Conservation (phyloP, 2,329 filamentous ascomycete species). For the Fusarium musae region DNA sequence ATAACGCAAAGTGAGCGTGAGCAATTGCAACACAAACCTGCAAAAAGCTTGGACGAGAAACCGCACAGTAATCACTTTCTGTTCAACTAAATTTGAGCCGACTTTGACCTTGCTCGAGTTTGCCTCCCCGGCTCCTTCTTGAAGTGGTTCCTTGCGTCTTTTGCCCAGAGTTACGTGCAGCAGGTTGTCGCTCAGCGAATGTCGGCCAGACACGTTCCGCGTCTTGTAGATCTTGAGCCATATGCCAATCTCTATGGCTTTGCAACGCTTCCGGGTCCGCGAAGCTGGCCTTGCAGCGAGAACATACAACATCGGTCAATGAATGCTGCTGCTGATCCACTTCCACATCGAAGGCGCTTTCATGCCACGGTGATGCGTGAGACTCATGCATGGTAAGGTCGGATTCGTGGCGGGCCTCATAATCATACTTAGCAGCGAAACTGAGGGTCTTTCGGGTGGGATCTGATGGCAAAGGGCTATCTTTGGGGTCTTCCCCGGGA, state of each 20-base stretch:
- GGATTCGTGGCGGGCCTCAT: slow-evolving; percentile 34
- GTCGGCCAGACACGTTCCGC: slow-evolving; percentile 63
- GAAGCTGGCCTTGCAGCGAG: slow-evolving; percentile 73
- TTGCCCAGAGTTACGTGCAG: slow-evolving; percentile 46
- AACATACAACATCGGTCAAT: slow-evolving; percentile 62
- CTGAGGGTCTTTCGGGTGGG: slow-evolving; percentile 17
- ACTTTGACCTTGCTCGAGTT: slow-evolving; percentile 68
- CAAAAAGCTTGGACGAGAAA: background rate
- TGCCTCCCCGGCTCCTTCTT: slow-evolving; percentile 54
- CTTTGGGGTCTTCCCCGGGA: background rate
- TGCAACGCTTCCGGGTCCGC: slow-evolving; percentile 67
- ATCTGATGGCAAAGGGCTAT: slow-evolving; percentile 5
- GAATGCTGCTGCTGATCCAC: slow-evolving; percentile 44
- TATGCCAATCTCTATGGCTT: slow-evolving; percentile 94
- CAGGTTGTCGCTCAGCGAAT: slow-evolving; percentile 54
- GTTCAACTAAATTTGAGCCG: slow-evolving; percentile 68
- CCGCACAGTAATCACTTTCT: background rate
- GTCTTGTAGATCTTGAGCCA: slow-evolving; percentile 85
- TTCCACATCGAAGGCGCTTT: slow-evolving; percentile 31
- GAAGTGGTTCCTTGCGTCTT: slow-evolving; percentile 51
- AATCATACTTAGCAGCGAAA: slow-evolving; percentile 7
- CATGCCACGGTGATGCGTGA: slow-evolving; percentile 17
- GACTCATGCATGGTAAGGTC: slow-evolving; percentile 15
- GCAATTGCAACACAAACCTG: background rate
- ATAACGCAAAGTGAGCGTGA: background rate